Evolutionary conservation across 495 filamentous ascomycete species (phyloP), one percentile per base, ranked within the genome.

Genomic region (Aspergillus indologenus): DNA sequence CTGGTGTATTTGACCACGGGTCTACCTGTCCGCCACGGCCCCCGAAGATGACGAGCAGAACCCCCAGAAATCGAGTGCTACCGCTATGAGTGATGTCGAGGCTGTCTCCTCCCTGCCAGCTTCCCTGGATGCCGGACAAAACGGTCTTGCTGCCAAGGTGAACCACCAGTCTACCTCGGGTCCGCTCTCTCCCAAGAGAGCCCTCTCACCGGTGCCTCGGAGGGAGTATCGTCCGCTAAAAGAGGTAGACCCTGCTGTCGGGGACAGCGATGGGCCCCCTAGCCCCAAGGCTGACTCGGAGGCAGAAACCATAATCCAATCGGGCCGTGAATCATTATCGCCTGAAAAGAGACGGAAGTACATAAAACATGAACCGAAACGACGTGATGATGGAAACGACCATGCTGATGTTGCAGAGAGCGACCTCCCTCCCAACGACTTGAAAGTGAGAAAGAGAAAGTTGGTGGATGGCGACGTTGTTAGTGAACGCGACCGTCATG

Each of bases 261-360:
- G 73, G 40, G 67, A 73, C n/a, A 66, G 61, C 48, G 66, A 76
- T 52, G 71, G 69, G 29, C 70, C 71, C 15, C 61, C 65, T 19
- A 77, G 76, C 56, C 72, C 75, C 57, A 78, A 71, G 69, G 77
- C 75, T 53, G 87, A 91, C 67, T 91, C 88, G 14, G 89, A 92
- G 70, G 88, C 89, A 57, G 88, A 91, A 73, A 92, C 89, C 6
- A 89, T 91, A 59, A 87, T 91, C 47, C 77, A 90, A 21, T 84
- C 87, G 20, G 87, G 87, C 43, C 89, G 89, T 57, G 84, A 90
- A 64, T 85, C 85, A 45, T 68, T 85, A 64, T 87, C 86, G 21
- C 84, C 85, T 1, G 84, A 86, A 56, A 89, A 89, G 69, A 80
- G 81, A 59, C 81, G 83, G 29, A 90, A 90, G 71, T 69, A 72